These are phyloP conservation scores for Streptanthus diversifolius DNA, from an alignment of 345 rosid genomes.

Conservation along the genomic window DNA sequence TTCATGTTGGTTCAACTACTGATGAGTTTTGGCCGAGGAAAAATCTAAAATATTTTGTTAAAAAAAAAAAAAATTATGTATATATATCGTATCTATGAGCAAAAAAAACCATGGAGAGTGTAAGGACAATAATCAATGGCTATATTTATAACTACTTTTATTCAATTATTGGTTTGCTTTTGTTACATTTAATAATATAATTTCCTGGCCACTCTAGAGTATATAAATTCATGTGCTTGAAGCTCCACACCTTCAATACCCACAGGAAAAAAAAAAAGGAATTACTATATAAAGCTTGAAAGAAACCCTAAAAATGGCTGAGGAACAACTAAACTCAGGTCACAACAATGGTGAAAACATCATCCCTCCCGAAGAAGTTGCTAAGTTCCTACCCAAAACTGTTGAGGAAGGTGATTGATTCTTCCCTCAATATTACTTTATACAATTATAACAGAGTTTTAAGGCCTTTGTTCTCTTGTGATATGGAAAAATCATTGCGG, in stretches of 20 bases:
- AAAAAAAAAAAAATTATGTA: no score
- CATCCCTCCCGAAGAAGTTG: slow-evolving; percentile 38
- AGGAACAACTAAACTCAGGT: slow-evolving; percentile 18
- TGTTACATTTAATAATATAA: background rate
- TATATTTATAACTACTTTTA: background rate
- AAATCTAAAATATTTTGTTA: background rate
- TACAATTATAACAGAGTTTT: background rate
- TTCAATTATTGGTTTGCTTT: background rate
- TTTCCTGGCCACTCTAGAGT: background rate
- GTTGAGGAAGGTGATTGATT: slow-evolving; percentile 27
- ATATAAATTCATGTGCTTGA: slow-evolving; percentile 1
- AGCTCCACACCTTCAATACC: background rate
- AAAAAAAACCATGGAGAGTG: background rate
- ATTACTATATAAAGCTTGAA: slow-evolving; percentile 11
- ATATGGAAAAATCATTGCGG: background rate
- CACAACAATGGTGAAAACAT: slow-evolving; percentile 22
- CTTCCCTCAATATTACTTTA: background rate
- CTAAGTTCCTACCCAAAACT: slow-evolving; percentile 29
- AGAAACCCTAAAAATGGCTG: slow-evolving; percentile 24
- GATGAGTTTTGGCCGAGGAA: background rate
- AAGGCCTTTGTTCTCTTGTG: background rate
- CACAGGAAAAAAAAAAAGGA: background rate
- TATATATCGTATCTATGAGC: no score
- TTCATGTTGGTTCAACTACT: background rate
- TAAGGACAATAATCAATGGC: background rate